Conservation (phyloP, 495 filamentous ascomycete genomes). For the Lasiosphaeria hispida region DNA sequence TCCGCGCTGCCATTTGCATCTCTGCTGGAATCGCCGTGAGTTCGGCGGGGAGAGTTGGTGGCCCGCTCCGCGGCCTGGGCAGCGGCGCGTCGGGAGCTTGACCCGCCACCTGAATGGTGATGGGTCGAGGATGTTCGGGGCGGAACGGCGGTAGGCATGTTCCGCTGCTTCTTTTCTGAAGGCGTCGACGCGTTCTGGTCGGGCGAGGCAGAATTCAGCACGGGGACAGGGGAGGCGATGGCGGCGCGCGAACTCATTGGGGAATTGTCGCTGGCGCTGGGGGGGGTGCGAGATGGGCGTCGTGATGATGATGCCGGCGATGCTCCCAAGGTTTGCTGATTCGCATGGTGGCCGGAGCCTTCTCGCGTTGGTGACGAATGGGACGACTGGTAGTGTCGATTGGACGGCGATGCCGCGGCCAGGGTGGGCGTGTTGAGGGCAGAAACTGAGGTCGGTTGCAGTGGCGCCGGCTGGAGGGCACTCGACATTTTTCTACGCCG, state of each 20-base stretch:
- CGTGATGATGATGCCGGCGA: conserved; percentile 40
- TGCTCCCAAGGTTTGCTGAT: conserved; percentile 34
- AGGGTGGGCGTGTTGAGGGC: conserved; percentile 47
- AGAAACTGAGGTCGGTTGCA: conserved; percentile 48
- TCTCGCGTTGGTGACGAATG: conserved; percentile 45
- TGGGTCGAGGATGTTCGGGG: conserved; percentile 64
- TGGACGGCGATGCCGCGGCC: conserved; percentile 41
- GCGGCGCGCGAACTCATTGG: conserved; percentile 49
- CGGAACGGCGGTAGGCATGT: conserved; percentile 52
- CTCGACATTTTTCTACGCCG: conserved; percentile 49
- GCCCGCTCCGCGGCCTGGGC: conserved; percentile 41
- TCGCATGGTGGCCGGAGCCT: conserved; percentile 40
- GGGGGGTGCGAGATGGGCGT: conserved; percentile 51
- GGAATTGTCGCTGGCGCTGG: conserved; percentile 54
- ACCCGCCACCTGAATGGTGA: conserved; percentile 35
- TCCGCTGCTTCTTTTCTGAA: conserved; percentile 34
- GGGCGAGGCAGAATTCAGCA: conserved; percentile 34
- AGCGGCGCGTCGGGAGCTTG: conserved; percentile 42
- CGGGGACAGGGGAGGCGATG: conserved; percentile 47
- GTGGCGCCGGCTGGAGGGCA: conserved; percentile 54
- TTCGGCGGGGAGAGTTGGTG: conserved; percentile 38
- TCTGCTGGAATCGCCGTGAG: conserved; percentile 37
- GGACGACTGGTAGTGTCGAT: conserved; percentile 41
- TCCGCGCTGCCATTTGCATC: conserved; percentile 31
- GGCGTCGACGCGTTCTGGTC: conserved; percentile 41